Evolutionary conservation across 2,329 filamentous ascomycete species (phyloP).

Genomic region (Cercospora sp.): DNA sequence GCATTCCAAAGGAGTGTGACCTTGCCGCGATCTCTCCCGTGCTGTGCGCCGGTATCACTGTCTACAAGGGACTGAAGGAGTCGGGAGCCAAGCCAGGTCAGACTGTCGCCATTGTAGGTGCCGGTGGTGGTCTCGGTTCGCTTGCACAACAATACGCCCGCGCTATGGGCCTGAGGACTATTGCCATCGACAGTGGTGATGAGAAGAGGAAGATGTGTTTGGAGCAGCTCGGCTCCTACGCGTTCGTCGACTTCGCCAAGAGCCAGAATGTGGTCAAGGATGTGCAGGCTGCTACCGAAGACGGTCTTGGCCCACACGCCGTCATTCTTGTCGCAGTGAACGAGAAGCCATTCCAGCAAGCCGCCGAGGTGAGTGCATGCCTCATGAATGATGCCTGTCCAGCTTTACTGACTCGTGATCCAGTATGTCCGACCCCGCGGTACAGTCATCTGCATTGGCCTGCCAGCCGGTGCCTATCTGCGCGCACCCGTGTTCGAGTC

Average conservation of each 20-base stretch:
- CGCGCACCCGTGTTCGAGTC: slow-evolving; percentile 85
- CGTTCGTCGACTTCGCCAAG: slow-evolving; percentile 78
- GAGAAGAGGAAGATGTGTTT: slow-evolving; percentile 72
- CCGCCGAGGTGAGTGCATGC: slow-evolving; percentile 55
- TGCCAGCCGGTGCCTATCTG: slow-evolving; percentile 77
- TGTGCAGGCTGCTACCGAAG: slow-evolving; percentile 76
- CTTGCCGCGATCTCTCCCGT: slow-evolving; percentile 78
- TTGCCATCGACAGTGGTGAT: slow-evolving; percentile 80
- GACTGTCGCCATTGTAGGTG: slow-evolving; percentile 80
- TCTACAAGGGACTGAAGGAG: slow-evolving; percentile 91
- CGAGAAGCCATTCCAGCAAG: slow-evolving; percentile 95
- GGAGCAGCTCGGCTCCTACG: slow-evolving; percentile 65
- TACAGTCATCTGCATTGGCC: slow-evolving; percentile 82
- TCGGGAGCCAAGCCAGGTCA: slow-evolving; percentile 72
- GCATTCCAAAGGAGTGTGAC: slow-evolving; percentile 72
- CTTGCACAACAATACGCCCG: slow-evolving; percentile 84
- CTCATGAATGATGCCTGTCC: background rate
- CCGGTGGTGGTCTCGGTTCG: slow-evolving; percentile 77
- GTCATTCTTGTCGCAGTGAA: slow-evolving; percentile 81
- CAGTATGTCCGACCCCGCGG: slow-evolving; percentile 81
- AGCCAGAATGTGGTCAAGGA: slow-evolving; percentile 78
- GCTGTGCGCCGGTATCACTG: slow-evolving; percentile 75
- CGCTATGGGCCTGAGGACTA: slow-evolving; percentile 79
- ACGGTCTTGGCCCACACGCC: slow-evolving; percentile 82
- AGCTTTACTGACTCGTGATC: slow-evolving; percentile 11